Conservation (phyloP, 192 early-diverging fungal genomes). For the Linnemannia schmuckeri region DNA sequence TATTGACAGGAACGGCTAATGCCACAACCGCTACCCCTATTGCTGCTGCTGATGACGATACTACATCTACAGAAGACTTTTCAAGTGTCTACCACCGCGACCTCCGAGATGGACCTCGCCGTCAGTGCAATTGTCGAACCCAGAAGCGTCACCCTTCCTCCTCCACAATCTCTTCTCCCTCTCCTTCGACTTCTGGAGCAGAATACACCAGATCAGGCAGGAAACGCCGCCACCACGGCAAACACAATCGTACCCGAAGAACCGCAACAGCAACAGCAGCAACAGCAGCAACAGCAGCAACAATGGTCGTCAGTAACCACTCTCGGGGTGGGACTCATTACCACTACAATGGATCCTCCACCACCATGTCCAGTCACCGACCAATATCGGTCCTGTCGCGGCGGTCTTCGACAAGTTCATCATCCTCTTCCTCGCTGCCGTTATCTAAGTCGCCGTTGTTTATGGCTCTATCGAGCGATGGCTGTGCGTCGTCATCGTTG, state of each 20-base stretch:
- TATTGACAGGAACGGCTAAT: not conserved
- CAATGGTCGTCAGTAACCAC: not conserved
- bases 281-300: not conserved
- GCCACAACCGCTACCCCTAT: not conserved
- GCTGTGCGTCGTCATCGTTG: no score
- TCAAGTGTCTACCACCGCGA: no score
- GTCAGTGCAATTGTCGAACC: no score
- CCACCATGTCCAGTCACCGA: not conserved
- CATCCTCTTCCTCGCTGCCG: not conserved
- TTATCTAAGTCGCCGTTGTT: no score
- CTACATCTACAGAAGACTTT: no score
- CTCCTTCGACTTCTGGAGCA: no score
- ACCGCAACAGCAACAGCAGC: not conserved
- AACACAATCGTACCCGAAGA: not conserved
- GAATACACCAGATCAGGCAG: no score
- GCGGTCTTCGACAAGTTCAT: not conserved
- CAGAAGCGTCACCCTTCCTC: no score
- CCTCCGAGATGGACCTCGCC: no score
- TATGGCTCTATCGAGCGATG: no score
- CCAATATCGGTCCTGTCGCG: not conserved
- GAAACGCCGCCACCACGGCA: not conserved
- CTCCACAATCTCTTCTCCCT: no score
- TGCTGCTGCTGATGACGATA: not conserved
- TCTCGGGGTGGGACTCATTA: slow-evolving; percentile 22
- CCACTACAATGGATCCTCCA: not conserved